phyloP scores from a whole-genome alignment of 2,329 filamentous ascomycete genomes.

The Colletotrichum australisinense region DNA sequence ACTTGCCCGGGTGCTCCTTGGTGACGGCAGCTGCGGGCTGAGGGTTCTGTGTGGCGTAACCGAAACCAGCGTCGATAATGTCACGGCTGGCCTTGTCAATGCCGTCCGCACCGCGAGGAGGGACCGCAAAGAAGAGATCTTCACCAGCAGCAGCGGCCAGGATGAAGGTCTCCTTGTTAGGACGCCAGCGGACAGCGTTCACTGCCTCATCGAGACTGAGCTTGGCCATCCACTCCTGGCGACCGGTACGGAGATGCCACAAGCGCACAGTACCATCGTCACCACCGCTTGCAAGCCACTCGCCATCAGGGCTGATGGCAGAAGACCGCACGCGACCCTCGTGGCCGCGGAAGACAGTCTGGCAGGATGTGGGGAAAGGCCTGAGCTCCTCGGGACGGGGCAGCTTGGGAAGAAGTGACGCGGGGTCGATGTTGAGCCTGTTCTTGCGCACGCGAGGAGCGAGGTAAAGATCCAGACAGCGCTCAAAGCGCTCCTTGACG shows the following conservation, averaged over 20 bases:
- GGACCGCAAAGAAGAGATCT: constrained; percentile 86
- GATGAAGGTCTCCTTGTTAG: constrained; percentile 82
- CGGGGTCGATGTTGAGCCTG: constrained; percentile 95
- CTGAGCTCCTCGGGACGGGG: constrained; percentile 93
- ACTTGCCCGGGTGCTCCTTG: constrained; percentile 83
- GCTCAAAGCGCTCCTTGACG: constrained; percentile 95
- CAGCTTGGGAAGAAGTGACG: constrained; percentile 90
- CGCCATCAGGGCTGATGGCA: constrained; percentile 85
- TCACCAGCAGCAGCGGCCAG: constrained; percentile 88
- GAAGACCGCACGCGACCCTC: constrained; percentile 88
- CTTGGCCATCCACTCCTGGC: constrained; percentile 87
- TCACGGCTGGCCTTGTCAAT: constrained; percentile 80
- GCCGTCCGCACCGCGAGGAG: constrained; percentile 77
- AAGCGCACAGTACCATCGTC: constrained; percentile 93
- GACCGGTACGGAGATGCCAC: constrained; percentile 88
- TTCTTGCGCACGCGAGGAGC: constrained; percentile 93
- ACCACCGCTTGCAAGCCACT: constrained; percentile 90
- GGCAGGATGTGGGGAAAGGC: constrained; percentile 92
- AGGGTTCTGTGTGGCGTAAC: constrained; percentile 80
- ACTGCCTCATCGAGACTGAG: constrained; percentile 84
- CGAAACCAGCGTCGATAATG: constrained; percentile 89
- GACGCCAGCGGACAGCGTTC: constrained; percentile 90
- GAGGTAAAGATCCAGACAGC: constrained; percentile 94
- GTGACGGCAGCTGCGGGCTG: constrained; percentile 65
- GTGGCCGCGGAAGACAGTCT: constrained; percentile 89